A percentile compares a stretch with the other conserved stretches of the same genome.
phyloP scores from a whole-genome alignment of 179 eudicot species.

The Nepenthes alata region DNA sequence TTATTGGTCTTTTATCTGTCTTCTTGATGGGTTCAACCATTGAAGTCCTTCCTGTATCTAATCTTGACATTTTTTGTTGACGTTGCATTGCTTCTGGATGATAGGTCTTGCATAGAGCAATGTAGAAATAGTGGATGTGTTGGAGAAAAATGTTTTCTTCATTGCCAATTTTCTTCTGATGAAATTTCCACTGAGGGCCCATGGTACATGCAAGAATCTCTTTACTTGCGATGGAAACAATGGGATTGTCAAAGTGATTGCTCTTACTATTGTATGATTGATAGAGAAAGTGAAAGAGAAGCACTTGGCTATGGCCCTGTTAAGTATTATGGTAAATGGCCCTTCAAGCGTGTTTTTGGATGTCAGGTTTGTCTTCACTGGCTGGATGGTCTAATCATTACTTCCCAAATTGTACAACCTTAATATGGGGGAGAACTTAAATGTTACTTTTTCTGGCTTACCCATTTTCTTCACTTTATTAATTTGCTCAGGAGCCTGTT shows the following conservation, averaged over 20 bases:
- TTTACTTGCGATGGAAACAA: slow-evolving; percentile 49
- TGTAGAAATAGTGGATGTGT: slow-evolving; percentile 58
- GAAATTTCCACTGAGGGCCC: slow-evolving; percentile 31
- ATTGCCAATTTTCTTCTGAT: slow-evolving; percentile 40
- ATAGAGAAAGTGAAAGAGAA: slow-evolving; percentile 54
- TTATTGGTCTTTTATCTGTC: neutral
- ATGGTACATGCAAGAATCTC: slow-evolving; percentile 55
- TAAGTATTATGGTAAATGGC: slow-evolving; percentile 95
- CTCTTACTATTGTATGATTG: slow-evolving; percentile 69
- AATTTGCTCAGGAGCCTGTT: slow-evolving; percentile 60
- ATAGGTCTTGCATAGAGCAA: slow-evolving; percentile 50
- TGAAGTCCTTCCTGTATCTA: no score
- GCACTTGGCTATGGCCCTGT: slow-evolving; percentile 49
- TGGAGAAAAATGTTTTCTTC: slow-evolving; percentile 46
- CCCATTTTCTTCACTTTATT: slow-evolving; percentile 13
- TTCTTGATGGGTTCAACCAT: neutral
- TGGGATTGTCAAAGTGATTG: slow-evolving; percentile 67
- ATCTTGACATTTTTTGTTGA: neutral
- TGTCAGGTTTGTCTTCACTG: slow-evolving; percentile 49
- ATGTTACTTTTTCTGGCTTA: slow-evolving; percentile 4
- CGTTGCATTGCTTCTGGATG: slow-evolving; percentile 3
- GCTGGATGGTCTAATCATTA: neutral
- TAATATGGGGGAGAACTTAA: no score
- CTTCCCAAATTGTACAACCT: no score
- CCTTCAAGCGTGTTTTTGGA: slow-evolving; percentile 59